Evolutionary conservation across 305 asterid genomes (phyloP), one percentile per base, ranked within the genome.

Genomic region (Fraxinus sp.): DNA sequence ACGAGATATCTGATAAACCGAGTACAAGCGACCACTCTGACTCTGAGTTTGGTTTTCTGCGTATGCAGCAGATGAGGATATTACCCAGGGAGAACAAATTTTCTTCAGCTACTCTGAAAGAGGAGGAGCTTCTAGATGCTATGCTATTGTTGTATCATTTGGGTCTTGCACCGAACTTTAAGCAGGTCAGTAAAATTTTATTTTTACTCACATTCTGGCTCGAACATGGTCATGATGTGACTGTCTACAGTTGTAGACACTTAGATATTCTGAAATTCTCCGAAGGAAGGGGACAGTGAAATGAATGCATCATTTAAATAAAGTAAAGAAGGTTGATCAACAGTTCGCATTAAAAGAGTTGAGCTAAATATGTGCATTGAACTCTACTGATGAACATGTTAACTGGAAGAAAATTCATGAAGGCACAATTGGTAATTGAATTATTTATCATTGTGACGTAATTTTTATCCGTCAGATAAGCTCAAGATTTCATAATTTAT

Each of bases 151-250:
- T 95, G 32, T 94, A 95, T 88, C 97, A 94, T 89, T 87, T 95
- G 94, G 99, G 99, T 78, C 90, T 95, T 87, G 97, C 97, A 8
- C 99, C 97, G 20, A 94, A 95, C 83, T 94, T 94, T 89, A 95
- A 94, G 91, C 98, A 94, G 99, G 99, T 94, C 80, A 85, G 84
- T 81, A 20, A 24, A 76, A 64, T 26, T 78, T 32, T 16, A 0
- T 26, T 59, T 30, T 35, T 14, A 24, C 30, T 36, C 41, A 71
- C 57, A 4, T 10, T 64, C 55, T 6, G 20, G 79, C 16, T 13
- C 28, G 13, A 7, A 57, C 18, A 36, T 78, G 77, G 16, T 85
- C 13, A 46, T 46, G 49, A 71, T 80, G 74, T 30, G 70, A 33
- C 39, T 80, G n/a, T 66, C 68, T 75, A 75, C 57, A 28, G 4